Base-by-base conservation (phyloP, 495 filamentous ascomycete species). In the Trichoderma virens region DNA sequence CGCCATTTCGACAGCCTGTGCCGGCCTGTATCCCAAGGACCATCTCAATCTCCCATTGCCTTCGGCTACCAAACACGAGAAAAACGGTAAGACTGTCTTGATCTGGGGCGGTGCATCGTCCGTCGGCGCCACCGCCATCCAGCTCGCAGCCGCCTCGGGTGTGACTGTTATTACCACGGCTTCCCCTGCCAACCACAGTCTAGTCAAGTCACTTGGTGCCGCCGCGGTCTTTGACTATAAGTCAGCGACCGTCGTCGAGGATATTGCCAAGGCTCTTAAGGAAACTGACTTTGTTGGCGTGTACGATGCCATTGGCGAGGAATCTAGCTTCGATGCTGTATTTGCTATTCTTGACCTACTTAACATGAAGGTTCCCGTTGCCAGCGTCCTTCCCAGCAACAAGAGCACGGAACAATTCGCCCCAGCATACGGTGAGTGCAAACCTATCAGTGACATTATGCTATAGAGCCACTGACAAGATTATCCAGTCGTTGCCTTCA, bases 61-160 rank as follows among this genome's bases (percentile, higher is more conserved):
- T 45, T 65, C 13, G 54, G 66, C 9, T 16, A n/a, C 20, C 38
- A 54, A 72, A 4, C 70, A 63, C 0, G 71, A 71, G 2, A 69
- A 81, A 38, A 63, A 67, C 16, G 23, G 35, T 6, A 39, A 45
- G 27, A 61, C 62, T 6, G 66, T 88, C 0, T 69, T 87, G 3
- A 68, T 87, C 64, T 89, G 84, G 79, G 85, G 85, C 18, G 86
- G 85, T 47, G 78, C 80, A 16, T 76, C 76, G 0, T 82, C 80
- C 34, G 81, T 86, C 13, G 86, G 86, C n/a, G 73, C 76, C 68
- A 80, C 79, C 60, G 83, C 80, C 0, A 86, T 87, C 64, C 87
- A 89, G 67, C 78, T 86, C 20, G 84, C 81, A 3, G 73, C 73
- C 1, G 80, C 80, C 0, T 77, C 84, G 0, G 86, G 86, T 3